Conservation (phyloP, 2,329 filamentous ascomycete species). For the Thielaviopsis populi region DNA sequence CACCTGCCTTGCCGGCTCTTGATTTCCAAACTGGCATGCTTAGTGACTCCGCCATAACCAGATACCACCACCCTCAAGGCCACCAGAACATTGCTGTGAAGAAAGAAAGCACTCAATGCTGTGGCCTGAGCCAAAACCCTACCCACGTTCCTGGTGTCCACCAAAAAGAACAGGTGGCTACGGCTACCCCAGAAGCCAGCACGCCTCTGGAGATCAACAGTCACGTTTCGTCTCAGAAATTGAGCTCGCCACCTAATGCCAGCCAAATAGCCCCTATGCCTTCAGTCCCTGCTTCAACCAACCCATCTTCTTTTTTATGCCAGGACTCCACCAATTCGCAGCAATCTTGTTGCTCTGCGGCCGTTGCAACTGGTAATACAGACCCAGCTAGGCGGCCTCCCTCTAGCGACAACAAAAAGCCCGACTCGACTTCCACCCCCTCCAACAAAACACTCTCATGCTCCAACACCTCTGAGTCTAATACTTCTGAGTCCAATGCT, state of each 20-base stretch:
- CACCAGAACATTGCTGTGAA: neutral
- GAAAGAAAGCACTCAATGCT: neutral
- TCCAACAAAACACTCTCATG: neutral
- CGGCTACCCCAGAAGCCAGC: neutral
- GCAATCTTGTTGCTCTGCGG: neutral
- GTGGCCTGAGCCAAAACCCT: neutral
- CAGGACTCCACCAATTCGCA: neutral
- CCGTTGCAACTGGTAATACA: neutral
- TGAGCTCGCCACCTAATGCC: neutral
- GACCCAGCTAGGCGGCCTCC: neutral
- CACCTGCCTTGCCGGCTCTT: constrained; percentile 6
- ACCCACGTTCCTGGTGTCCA: neutral
- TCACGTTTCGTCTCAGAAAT: neutral
- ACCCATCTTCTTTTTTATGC: neutral
- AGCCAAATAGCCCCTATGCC: neutral
- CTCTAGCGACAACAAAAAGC: neutral
- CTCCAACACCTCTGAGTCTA: neutral
- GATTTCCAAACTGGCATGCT: constrained; percentile 2
- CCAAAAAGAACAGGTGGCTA: neutral
- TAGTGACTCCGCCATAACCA: neutral
- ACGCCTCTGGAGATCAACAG: neutral
- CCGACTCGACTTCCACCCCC: neutral
- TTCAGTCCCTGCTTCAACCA: neutral
- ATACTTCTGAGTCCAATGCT: neutral
- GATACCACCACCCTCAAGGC: neutral